Evolutionary conservation across 257 asterid genomes (phyloP).

Genomic region (Fraxinus americana): DNA sequence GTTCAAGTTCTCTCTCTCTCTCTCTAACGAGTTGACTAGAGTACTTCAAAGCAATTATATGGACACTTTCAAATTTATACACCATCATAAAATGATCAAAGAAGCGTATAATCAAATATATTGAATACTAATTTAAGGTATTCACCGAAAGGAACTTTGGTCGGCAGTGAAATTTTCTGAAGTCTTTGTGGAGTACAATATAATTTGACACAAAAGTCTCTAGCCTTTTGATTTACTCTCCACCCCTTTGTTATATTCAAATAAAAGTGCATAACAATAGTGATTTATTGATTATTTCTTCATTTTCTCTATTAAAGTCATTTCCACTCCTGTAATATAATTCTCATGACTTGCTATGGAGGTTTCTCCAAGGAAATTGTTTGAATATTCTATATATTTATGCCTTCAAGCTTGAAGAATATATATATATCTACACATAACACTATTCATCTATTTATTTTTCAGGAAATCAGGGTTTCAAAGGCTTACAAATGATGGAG

Average conservation of each 20-base stretch:
- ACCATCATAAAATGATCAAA: not conserved
- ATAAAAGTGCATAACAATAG: not conserved
- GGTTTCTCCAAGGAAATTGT: not conserved
- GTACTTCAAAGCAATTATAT: not conserved
- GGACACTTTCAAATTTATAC: not conserved
- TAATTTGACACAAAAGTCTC: no score
- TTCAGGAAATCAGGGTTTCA: conserved; percentile 51
- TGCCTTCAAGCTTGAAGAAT: not conserved
- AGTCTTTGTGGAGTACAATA: not conserved
- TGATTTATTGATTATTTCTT: no score
- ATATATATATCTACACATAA: not conserved
- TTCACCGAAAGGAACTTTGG: not conserved
- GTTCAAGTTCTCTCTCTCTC: not conserved
- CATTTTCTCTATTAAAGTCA: no score
- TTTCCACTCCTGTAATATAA: no score
- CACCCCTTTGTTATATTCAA: not conserved
- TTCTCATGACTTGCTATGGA: conserved; percentile 1
- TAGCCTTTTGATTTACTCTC: no score
- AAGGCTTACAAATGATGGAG: no score
- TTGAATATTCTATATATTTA: not conserved
- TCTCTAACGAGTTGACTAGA: conserved; percentile 1
- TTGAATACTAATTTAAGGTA: not conserved
- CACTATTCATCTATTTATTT: conserved; percentile 22
- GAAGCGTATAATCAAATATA: not conserved
- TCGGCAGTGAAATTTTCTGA: not conserved